Conservation (phyloP, 2,329 filamentous ascomycete genomes). For the Aotearoamyces nothofagi region DNA sequence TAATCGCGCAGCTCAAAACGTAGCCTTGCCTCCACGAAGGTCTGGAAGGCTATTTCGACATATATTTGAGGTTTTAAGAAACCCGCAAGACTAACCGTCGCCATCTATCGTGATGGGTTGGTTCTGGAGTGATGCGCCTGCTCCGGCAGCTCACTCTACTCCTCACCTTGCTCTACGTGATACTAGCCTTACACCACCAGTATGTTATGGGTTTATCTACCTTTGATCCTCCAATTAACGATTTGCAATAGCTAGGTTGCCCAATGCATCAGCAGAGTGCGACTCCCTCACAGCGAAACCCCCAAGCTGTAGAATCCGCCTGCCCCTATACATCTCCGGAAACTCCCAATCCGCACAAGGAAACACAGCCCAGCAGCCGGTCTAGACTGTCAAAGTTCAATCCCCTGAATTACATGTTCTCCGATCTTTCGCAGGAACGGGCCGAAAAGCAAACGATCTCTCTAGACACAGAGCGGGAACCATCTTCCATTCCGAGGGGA, state of each 20-base stretch:
- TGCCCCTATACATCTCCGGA: constrained; percentile 17
- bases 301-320: constrained; percentile 16
- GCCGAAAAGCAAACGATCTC: constrained; percentile 56
- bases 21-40: too few species aligned
- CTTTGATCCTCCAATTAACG: constrained; percentile 6
- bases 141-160: constrained; percentile 9
- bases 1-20: too few species aligned
- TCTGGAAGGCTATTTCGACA: too few species aligned
- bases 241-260: constrained; percentile 38
- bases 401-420: constrained; percentile 92
- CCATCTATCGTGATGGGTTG: constrained; percentile 45
- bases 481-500: constrained; percentile 82
- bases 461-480: constrained; percentile 68
- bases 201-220: constrained; percentile 5
- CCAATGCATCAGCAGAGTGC: constrained; percentile 45
- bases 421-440: constrained; percentile 65
- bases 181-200: constrained; percentile 12
- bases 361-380: constrained; percentile 11
- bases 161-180: constrained; percentile 12
- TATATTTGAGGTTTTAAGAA: too few species aligned
- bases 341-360: constrained; percentile 8
- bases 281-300: constrained; percentile 16
- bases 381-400: constrained; percentile 53
- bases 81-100: too few species aligned
- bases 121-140: constrained; percentile 42